Evolutionary conservation across 2,329 filamentous ascomycete species (phyloP).

Genomic region (Mollisia scopiformis): DNA sequence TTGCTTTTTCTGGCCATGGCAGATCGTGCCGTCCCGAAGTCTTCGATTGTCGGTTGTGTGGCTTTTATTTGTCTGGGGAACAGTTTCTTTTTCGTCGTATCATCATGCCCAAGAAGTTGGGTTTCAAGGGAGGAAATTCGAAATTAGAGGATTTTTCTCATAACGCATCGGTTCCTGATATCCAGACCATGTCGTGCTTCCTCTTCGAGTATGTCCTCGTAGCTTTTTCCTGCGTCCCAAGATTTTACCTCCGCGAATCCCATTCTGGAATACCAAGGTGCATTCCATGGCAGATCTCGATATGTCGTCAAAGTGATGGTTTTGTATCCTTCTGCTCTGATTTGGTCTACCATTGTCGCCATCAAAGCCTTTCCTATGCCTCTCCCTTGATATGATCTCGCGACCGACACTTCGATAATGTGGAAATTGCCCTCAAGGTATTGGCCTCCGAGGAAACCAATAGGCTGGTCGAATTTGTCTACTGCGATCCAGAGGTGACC

Average conservation of each 20-base stretch:
- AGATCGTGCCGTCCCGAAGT: not conserved
- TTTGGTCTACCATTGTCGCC: conserved; percentile 30
- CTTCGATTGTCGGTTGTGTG: not conserved
- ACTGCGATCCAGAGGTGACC: conserved; percentile 36
- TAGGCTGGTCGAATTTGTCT: conserved; percentile 30
- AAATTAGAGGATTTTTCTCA: conserved; percentile 30
- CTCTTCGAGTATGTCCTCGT: conserved; percentile 28
- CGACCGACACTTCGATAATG: conserved; percentile 35
- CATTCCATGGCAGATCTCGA: conserved; percentile 33
- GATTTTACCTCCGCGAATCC: conserved; percentile 32
- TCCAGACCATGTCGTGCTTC: conserved; percentile 32
- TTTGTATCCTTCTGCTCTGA: conserved; percentile 30
- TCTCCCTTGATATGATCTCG: conserved; percentile 31
- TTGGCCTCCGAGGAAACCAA: conserved; percentile 34
- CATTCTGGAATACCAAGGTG: conserved; percentile 34
- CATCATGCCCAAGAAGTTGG: not conserved
- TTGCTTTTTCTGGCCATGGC: not conserved
- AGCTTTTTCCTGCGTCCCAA: conserved; percentile 28
- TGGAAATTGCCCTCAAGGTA: conserved; percentile 35
- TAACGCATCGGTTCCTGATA: conserved; percentile 30
- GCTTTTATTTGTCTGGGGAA: not conserved
- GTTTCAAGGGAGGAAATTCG: not conserved
- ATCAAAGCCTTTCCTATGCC: conserved; percentile 35
- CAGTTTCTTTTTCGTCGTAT: not conserved
- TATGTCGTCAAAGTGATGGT: conserved; percentile 35